Evolutionary conservation across 805 yeast genomes (phyloP), one percentile per base, ranked within the genome.

Genomic region (Ascoidea tarda): DNA sequence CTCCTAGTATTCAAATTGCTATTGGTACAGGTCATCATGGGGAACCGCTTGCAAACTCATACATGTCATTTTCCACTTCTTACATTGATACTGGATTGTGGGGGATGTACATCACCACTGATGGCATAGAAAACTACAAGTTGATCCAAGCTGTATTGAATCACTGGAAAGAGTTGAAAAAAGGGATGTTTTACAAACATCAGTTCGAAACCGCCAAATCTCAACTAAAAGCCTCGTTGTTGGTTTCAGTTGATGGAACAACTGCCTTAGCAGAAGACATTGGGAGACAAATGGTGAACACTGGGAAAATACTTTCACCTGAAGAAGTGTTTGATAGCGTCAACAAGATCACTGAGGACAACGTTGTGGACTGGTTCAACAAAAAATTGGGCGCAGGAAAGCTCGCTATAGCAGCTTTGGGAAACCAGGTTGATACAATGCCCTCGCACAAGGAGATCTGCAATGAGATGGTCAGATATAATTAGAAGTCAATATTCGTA

Each of bases 251-350:
- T 49, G 99, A 93, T 67, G 96, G 96, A 56, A 82, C 96, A 12
- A 89, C 98, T 6, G 91, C 97, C 5, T 81, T 89, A 50, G 97
- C 97, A 38, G 99, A 93, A 69, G 98, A 93, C 68, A 88, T 93
- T 60, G 99, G 99, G 32, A 82, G 99, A 68, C 99, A 93, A 67
- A 74, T 93, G 53, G 96, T 93, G 48, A 91, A 96, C 51, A 90
- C 98, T 3, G 99, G 99, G 33, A 68, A 71, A 52, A 68, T 76
- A 59, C 58, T 71, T 49, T 68, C 75, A 8, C 76, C 76, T 5
- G 76, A 72, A 56, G 72, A 73, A 52, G 76, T 73, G 1, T 72
- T 73, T 55, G 69, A 70, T 50, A 77, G 84, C 55, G 93, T 93
- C 12, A 89, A 88, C 60, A 72, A 76, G 49, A 86, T 93, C 57